Conservation (phyloP, 495 filamentous ascomycete species). For the Neurospora sublineolata region DNA sequence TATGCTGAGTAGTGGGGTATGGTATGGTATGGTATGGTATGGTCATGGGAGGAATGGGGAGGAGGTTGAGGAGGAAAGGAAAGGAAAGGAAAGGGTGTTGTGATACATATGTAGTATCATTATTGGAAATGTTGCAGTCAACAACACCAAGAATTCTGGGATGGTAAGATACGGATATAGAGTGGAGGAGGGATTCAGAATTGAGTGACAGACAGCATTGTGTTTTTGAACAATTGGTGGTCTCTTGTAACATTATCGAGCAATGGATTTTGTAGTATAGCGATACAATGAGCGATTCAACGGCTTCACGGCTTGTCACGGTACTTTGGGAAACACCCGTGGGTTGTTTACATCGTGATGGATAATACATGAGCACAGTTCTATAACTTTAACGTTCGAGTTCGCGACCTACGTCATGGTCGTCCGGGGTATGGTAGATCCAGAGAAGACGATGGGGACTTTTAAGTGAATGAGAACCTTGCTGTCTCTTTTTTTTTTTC, state of each 20-base stretch:
- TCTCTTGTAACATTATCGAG: background rate
- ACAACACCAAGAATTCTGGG: background rate
- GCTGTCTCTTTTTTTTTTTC: background rate
- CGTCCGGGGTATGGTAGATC: background rate
- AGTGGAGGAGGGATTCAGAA: background rate
- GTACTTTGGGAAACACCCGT: background rate
- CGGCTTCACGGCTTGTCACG: background rate
- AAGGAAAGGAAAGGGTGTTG: background rate
- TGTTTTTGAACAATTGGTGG: background rate
- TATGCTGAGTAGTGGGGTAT: background rate
- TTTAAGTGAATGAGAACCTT: background rate
- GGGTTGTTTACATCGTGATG: background rate
- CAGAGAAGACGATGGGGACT: background rate
- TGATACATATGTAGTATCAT: background rate
- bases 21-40: background rate
- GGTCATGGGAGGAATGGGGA: too few relatives aligned
- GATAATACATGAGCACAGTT: too few relatives aligned
- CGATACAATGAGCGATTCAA: background rate
- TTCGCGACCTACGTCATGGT: background rate
- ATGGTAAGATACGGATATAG: background rate
- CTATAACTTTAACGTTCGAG: too few relatives aligned
- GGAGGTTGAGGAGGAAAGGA: background rate
- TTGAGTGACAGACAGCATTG: background rate
- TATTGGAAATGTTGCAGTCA: background rate
- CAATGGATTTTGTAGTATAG: background rate